A percentile compares a stretch with the other conserved stretches of the same genome.
These are phyloP conservation scores for Musa balbisiana DNA, from an alignment of 202 grass and related monocot genomes.

Conservation along the genomic window DNA sequence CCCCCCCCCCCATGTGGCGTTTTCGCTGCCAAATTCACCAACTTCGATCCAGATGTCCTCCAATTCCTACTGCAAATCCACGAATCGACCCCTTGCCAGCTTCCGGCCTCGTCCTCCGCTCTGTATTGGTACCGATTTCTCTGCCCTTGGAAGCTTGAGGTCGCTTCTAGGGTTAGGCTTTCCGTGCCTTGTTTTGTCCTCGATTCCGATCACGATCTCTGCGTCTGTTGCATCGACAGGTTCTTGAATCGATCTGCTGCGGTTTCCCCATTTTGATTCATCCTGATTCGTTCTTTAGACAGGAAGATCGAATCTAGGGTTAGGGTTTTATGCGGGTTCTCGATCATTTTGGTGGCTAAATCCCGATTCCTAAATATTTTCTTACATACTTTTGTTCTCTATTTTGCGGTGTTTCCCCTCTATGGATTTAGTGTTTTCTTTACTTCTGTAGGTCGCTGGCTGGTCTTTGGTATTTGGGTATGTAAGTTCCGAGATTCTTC, in stretches of 20 bases:
- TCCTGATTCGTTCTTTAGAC: background rate
- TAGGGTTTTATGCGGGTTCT: background rate
- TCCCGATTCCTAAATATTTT: background rate
- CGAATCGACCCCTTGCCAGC: background rate
- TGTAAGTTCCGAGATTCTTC: no score
- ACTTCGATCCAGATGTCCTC: background rate
- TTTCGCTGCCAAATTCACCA: background rate
- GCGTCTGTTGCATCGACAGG: background rate
- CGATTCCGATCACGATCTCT: background rate
- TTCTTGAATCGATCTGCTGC: background rate
- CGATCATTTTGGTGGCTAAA: background rate
- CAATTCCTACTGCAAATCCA: background rate
- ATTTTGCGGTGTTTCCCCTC: background rate
- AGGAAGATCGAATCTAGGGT: background rate
- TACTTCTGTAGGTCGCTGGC: no score
- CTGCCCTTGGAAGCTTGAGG: background rate
- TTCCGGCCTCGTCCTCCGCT: background rate
- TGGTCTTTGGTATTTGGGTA: no score
- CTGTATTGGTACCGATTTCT: background rate
- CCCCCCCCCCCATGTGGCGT: background rate
- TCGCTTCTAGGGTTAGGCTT: background rate
- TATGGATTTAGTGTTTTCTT: no score
- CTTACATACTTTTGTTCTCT: background rate
- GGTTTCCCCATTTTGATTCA: background rate
- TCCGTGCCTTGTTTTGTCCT: background rate